These are phyloP conservation scores for Brassica napus DNA, from an alignment of 345 rosid genomes.

Conservation along the genomic window Da-Ae NC_063436.1:3589501-3590000, in stretches of 20 bases:
- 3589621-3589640: too few species aligned
- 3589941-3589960: slow-evolving; percentile 67
- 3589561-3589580: too few species aligned
- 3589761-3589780: slow-evolving; percentile 3
- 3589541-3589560: background rate
- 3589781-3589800: background rate
- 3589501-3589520: too few species aligned
- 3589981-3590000: background rate
- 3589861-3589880: slow-evolving; percentile 65
- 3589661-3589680: too few species aligned
- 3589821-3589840: background rate
- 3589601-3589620: too few species aligned
- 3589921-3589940: slow-evolving; percentile 98
- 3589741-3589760: too few species aligned
- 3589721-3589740: too few species aligned
- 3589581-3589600: too few species aligned
- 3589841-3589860: slow-evolving; percentile 1
- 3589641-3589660: too few species aligned
- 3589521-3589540: too few species aligned
- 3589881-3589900: slow-evolving; percentile 85
- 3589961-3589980: slow-evolving; percentile 34
- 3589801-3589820: background rate
- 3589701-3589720: too few species aligned
- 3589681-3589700: too few species aligned
- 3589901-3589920: slow-evolving; percentile 87